Base-by-base conservation (phyloP, 768 basidiomycete species). In the Chlorophyllum brunneum region DNA sequence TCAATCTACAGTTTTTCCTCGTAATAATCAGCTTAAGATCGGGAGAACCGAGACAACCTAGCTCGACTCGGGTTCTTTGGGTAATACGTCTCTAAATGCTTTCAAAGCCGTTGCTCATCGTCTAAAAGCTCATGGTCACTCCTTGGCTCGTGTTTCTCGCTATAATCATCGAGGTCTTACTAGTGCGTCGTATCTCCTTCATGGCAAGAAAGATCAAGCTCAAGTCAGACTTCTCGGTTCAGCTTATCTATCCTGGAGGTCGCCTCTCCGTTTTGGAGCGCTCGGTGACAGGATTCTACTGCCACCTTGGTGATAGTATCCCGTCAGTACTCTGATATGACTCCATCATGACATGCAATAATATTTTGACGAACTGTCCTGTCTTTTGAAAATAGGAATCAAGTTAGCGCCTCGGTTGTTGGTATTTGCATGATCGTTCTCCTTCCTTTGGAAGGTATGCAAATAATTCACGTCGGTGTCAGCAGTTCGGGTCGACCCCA, bases 111-210 rank as follows among this genome's bases (percentile, higher is more conserved):
- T 20, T 38, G 16, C 34, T 16, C 20, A 5, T 43, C 22, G 6
- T 18, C 10, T 22, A 9, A 26, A n/a, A 51, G 51, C 42, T 51
- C 33, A 33, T 44, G 13, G 42, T 36, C 23, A 27, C 8, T 13
- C 51, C 51, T 11, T 51, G 51, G 51, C 1, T 51, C 5, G 34
- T 37, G 2, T 51, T 51, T 24, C 6, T 51, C 3, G 41, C 23
- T 7, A 29, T 51, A 4, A 37, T 37, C 8, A 10, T 43, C 13
- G 42, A 51, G 20, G 42, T 51, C 1, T 5, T 51, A 5, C 29
- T 51, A 8, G 51, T 51, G 15, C 1, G 36, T 16, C 23, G 5
- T 27, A 13, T 18, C n/a, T 9, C 29, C 9, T 5, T 8, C 15
- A 4, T 2, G 30, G 31, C 30, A 34, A 5, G 4, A 11, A 15